Evolutionary conservation across 2,329 filamentous ascomycete species (phyloP).

Genomic region (Fusarium nematophilum): DNA sequence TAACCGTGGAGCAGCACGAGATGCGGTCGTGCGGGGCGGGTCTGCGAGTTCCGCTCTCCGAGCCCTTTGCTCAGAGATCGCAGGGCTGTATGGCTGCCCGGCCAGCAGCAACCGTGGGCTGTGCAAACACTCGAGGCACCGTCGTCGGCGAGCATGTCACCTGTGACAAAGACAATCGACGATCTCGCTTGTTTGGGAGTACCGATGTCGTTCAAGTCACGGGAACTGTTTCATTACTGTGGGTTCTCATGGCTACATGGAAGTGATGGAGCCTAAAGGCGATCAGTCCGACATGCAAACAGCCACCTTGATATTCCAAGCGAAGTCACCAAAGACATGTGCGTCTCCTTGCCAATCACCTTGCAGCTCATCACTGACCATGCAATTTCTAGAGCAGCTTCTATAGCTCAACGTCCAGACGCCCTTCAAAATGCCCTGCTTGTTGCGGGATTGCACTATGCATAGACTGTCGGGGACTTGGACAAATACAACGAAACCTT

Average conservation of each 20-base stretch:
- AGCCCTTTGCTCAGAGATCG: constrained; percentile 40
- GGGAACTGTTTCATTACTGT: constrained; percentile 41
- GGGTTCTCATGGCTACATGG: background rate
- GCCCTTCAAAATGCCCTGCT: constrained; percentile 36
- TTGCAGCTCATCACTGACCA: background rate
- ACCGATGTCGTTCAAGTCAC: constrained; percentile 40
- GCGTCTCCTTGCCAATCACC: background rate
- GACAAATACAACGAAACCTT: constrained; percentile 33
- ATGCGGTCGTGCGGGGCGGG: constrained; percentile 19
- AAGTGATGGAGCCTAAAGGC: background rate
- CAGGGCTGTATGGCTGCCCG: constrained; percentile 27
- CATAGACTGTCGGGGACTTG: constrained; percentile 35
- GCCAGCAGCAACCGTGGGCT: constrained; percentile 39
- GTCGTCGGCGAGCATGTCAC: background rate
- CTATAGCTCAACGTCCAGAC: constrained; percentile 33
- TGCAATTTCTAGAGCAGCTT: background rate
- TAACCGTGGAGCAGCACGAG: constrained; percentile 18
- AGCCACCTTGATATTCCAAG: constrained; percentile 12
- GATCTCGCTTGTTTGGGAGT: constrained; percentile 36
- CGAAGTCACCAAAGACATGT: constrained; percentile 16
- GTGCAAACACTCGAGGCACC: background rate
- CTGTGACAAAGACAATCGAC: constrained; percentile 17
- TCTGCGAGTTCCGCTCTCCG: constrained; percentile 31
- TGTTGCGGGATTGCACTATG: constrained; percentile 33
- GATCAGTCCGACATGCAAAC: constrained; percentile 29